Conservation (phyloP, 2,329 filamentous ascomycete species). For the Coniosporium tulheliwenetii region DNA sequence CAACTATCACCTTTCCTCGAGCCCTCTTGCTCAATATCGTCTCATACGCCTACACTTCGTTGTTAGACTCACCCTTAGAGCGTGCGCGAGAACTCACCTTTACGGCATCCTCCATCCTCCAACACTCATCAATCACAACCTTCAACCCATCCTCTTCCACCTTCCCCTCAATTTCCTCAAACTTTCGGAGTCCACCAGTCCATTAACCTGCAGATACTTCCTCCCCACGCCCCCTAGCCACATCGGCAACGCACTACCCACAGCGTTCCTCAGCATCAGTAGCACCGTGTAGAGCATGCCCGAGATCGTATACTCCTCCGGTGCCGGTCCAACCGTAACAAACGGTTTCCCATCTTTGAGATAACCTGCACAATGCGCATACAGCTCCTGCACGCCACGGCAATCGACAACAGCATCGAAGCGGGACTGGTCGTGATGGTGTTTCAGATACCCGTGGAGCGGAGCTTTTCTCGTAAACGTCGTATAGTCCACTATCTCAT, state of each 20-base stretch:
- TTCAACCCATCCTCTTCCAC: slow-evolving; percentile 11
- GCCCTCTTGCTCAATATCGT: slow-evolving; percentile 18
- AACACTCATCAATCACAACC: not conserved
- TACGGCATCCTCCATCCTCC: slow-evolving; percentile 1
- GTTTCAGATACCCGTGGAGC: slow-evolving; percentile 19
- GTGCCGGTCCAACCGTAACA: slow-evolving; percentile 25
- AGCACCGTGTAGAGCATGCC: slow-evolving; percentile 16
- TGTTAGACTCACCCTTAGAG: slow-evolving; percentile 15
- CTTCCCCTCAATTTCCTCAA: slow-evolving; percentile 17
- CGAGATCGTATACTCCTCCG: slow-evolving; percentile 15
- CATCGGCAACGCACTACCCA: slow-evolving; percentile 14
- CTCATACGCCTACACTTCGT: slow-evolving; percentile 19
- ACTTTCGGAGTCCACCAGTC: slow-evolving; percentile 13
- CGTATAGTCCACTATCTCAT: slow-evolving; percentile 26
- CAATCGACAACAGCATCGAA: slow-evolving; percentile 35
- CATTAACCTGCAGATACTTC: slow-evolving; percentile 16
- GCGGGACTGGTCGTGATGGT: slow-evolving; percentile 11
- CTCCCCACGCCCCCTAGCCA: slow-evolving; percentile 20
- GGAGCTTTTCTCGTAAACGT: slow-evolving; percentile 14
- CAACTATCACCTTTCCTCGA: slow-evolving; percentile 24
- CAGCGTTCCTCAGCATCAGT: slow-evolving; percentile 23
- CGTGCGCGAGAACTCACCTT: slow-evolving; percentile 17
- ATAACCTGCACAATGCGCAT: slow-evolving; percentile 21
- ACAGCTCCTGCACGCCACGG: slow-evolving; percentile 33
- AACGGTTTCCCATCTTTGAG: slow-evolving; percentile 22